Conservation (phyloP, 805 yeast genomes). For the Candida tallmaniae region DNA sequence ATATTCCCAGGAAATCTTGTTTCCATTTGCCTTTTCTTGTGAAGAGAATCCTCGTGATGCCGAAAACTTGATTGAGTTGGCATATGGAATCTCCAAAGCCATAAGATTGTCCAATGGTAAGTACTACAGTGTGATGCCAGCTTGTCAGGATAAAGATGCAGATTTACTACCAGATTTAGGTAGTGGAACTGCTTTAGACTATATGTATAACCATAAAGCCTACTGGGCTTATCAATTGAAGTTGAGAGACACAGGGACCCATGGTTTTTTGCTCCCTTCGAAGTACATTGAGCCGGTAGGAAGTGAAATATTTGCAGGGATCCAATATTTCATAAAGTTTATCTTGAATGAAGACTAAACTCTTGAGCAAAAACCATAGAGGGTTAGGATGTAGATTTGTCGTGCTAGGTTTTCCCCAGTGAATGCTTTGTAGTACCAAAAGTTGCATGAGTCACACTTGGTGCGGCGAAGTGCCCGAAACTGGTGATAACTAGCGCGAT, state of each 20-base stretch:
- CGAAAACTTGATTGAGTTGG: constrained; percentile 76
- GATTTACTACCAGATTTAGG: constrained; percentile 73
- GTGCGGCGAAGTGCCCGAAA: too few relatives aligned
- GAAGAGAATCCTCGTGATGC: constrained; percentile 68
- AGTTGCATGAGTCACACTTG: too few relatives aligned
- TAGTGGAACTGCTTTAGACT: constrained; percentile 76
- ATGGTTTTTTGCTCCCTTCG: constrained; percentile 76
- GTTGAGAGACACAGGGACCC: constrained; percentile 75
- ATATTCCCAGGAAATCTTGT: constrained; percentile 76
- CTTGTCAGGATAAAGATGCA: constrained; percentile 74
- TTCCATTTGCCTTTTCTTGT: constrained; percentile 82
- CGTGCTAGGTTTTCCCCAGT: too few relatives aligned
- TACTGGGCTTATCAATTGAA: constrained; percentile 83
- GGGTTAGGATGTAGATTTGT: too few relatives aligned
- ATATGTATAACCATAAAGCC: constrained; percentile 77
- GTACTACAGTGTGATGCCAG: constrained; percentile 64
- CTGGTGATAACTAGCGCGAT: too few relatives aligned
- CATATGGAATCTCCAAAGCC: constrained; percentile 74
- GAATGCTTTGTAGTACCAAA: too few relatives aligned
- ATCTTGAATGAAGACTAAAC: constrained; percentile 27
- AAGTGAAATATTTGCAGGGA: constrained; percentile 62
- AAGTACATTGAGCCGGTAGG: constrained; percentile 74
- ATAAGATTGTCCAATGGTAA: constrained; percentile 63
- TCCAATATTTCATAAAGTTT: constrained; percentile 54
- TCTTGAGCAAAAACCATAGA: too few relatives aligned